Base-by-base conservation (phyloP, 225 moss, liverwort and hornwort species). In the Pseudisothecium myosuroides region DNA sequence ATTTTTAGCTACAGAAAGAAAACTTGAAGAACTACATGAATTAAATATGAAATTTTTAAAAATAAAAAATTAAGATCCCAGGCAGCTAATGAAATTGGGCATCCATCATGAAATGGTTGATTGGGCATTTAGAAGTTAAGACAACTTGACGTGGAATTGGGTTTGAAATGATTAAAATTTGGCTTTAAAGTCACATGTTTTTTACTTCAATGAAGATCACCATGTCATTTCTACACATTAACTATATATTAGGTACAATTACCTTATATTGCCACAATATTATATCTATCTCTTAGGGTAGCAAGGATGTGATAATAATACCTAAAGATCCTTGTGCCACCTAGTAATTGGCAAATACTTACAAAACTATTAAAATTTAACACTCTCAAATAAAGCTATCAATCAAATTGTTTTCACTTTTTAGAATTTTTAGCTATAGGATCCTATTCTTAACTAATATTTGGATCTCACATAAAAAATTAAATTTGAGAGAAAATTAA, bases 61-160 rank as follows among this genome's bases (percentile, higher is more conserved):
- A 7, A 37, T 21, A 4, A 4, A 5, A 8, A 27, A 43, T 28
- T 29, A 0, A 3, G 2, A 16, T 29, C 0, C 0, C 3, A 5
- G 3, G 3, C 2, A 43, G 0, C 1, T 0, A 0, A 43, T 27
- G 16, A 27, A 43, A 16, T 16, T 72, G 3, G 27, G 2, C 1
- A 24, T 2, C 8, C 3, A 41, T 41, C 4, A 41, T 71, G 14
- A 71, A 43, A 17, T 73, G 6, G 45, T 45, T 45, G 71, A 71
- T 41, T 72, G 6, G 16, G 3, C 26, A 43, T 16, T 71, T 16
- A 27, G 3, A 5, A 5, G 3, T 24, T 69, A 24, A 69, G 5
- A 37, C 36, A 21, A 67, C 3, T 13, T 11, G 7, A 24, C 27
- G 24, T 15, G 9, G 27, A 27, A 15, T 26, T 41, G 5, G 15